Conservation (phyloP, 2,329 filamentous ascomycete genomes). For the Pseudofabraea citricarpa region DNA sequence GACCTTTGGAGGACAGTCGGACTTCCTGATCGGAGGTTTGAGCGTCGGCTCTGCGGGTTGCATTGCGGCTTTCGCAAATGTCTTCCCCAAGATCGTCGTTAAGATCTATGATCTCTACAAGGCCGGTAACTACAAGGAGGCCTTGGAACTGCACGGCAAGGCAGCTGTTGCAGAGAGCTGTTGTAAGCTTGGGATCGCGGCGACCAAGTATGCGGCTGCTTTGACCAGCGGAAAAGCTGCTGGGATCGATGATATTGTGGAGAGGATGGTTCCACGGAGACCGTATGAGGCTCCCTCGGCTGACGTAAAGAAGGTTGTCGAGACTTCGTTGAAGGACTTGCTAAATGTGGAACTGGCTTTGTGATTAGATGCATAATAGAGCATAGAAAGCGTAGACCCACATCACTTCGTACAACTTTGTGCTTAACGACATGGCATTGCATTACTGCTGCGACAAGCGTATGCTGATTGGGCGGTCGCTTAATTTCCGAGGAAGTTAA, state of each 20-base stretch:
- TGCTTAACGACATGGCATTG: too few species aligned
- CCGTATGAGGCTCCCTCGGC: slow-evolving; percentile 43
- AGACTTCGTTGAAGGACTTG: slow-evolving; percentile 1
- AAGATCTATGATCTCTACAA: slow-evolving; percentile 45
- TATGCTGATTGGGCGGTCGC: too few species aligned
- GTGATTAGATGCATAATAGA: background rate
- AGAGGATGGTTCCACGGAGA: slow-evolving; percentile 40
- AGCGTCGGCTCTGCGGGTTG: slow-evolving; percentile 48
- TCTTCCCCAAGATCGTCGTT: slow-evolving; percentile 46
- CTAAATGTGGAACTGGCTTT: background rate
- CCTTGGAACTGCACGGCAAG: slow-evolving; percentile 43
- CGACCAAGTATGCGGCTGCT: slow-evolving; percentile 48
- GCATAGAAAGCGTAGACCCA: background rate
- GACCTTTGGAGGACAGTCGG: slow-evolving; percentile 53
- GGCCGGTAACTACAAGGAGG: slow-evolving; percentile 41
- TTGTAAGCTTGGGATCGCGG: slow-evolving; percentile 48
- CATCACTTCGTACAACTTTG: background rate
- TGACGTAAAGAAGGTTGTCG: slow-evolving; percentile 31
- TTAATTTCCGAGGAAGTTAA: too few species aligned
- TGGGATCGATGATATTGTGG: slow-evolving; percentile 44
- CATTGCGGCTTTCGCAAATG: slow-evolving; percentile 53
- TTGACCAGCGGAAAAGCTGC: slow-evolving; percentile 43
- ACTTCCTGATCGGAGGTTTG: slow-evolving; percentile 52
- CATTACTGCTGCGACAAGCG: too few species aligned
- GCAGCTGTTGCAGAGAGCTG: slow-evolving; percentile 48